phyloP scores from a whole-genome alignment of 2,329 filamentous ascomycete species.

The Xylariaceae sp. region DNA sequence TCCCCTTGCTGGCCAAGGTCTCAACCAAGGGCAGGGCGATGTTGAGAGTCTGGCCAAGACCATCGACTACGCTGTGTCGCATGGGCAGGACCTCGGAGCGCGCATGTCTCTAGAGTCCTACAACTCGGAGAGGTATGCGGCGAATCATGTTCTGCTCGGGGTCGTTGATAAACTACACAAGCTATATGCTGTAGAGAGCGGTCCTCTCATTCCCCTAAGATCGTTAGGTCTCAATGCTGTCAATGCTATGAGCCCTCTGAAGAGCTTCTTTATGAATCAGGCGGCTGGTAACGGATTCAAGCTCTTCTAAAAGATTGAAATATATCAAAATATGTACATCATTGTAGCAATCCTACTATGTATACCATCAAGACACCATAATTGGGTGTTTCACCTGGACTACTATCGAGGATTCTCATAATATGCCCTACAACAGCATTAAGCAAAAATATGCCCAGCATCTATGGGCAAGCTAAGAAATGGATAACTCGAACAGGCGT shows the following conservation, averaged over 20 bases:
- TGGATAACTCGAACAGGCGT: no score
- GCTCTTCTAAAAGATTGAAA: constrained; percentile 16
- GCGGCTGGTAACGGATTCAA: constrained; percentile 51
- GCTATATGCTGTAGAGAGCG: constrained; percentile 76
- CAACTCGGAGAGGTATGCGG: constrained; percentile 72
- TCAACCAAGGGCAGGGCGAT: constrained; percentile 91
- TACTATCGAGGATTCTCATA: no score
- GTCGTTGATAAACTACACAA: constrained; percentile 90
- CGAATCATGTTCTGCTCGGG: constrained; percentile 75
- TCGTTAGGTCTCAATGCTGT: constrained; percentile 74
- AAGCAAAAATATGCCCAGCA: no score
- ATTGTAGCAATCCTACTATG: no score
- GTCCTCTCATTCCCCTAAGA: constrained; percentile 74
- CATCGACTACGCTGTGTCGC: constrained; percentile 71
- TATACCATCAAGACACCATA: constrained; percentile 6
- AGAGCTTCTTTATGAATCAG: constrained; percentile 80
- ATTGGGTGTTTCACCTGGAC: no score
- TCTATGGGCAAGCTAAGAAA: no score
- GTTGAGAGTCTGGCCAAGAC: constrained; percentile 72
- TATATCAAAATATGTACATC: constrained; percentile 6
- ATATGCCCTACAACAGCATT: no score
- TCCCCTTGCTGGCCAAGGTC: constrained; percentile 86
- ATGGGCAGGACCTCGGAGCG: constrained; percentile 84
- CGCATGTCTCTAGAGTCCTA: constrained; percentile 77
- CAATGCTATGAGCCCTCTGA: constrained; percentile 69